These are phyloP conservation scores for Fusarium acutatum DNA, from an alignment of 2,329 filamentous ascomycete species.

Conservation along the genomic window DNA sequence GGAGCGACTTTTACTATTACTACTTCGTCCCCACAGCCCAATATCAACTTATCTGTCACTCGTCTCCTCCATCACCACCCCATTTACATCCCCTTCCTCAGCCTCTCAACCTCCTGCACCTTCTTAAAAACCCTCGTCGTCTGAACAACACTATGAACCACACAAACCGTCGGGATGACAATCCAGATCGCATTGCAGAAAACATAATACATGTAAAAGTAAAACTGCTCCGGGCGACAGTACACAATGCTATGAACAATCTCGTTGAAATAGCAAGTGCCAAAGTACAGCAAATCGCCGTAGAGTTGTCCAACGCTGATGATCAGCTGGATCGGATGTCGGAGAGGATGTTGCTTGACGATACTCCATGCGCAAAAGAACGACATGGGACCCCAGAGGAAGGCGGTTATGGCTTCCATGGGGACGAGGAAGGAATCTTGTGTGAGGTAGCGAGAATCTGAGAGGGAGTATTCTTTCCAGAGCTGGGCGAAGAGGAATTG, in stretches of 20 bases:
- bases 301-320: slow-evolving; percentile 60
- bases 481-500: slow-evolving; percentile 60
- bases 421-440: slow-evolving; percentile 62
- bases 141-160: slow-evolving; percentile 43
- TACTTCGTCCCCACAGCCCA: no score
- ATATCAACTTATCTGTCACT: not conserved
- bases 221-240: slow-evolving; percentile 60
- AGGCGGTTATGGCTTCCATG: slow-evolving; percentile 64
- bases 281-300: slow-evolving; percentile 62
- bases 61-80: no score
- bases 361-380: slow-evolving; percentile 57
- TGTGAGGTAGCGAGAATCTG: slow-evolving; percentile 64
- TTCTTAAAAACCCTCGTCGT: slow-evolving; percentile 40
- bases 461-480: slow-evolving; percentile 67
- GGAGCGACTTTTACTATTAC: not conserved
- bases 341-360: slow-evolving; percentile 53
- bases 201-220: slow-evolving; percentile 64
- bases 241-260: slow-evolving; percentile 51
- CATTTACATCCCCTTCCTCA: slow-evolving; percentile 39
- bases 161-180: slow-evolving; percentile 53
- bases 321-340: slow-evolving; percentile 58
- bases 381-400: slow-evolving; percentile 63
- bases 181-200: slow-evolving; percentile 64
- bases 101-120: slow-evolving; percentile 36
- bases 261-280: slow-evolving; percentile 56